Conservation (phyloP, 2,329 filamentous ascomycete species). For the Penicillium sp. region DNA sequence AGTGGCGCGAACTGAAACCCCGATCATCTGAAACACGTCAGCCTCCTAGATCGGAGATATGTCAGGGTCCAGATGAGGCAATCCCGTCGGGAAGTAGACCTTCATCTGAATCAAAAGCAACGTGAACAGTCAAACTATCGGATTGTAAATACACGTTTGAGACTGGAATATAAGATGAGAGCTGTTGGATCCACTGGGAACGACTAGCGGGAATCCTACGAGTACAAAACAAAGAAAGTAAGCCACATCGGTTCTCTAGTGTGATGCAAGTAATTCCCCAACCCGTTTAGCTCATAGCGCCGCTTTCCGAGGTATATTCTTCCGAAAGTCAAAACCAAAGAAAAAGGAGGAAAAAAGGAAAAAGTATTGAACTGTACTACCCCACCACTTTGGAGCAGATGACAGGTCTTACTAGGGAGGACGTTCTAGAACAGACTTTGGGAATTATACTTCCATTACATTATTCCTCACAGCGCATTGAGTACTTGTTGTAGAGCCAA, state of each 20-base stretch:
- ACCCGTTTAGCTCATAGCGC: background rate
- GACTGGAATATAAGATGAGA: background rate
- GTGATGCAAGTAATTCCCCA: background rate
- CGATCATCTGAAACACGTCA: background rate
- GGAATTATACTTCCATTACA: background rate
- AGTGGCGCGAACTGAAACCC: slow-evolving; percentile 10
- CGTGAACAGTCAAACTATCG: background rate
- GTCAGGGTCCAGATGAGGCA: background rate
- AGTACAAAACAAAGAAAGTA: background rate
- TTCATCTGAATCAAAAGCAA: background rate
- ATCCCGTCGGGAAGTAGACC: background rate
- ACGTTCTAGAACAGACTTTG: no score
- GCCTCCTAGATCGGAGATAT: background rate
- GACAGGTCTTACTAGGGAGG: background rate
- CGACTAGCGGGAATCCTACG: background rate
- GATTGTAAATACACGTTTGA: background rate
- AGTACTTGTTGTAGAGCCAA: slow-evolving; percentile 82
- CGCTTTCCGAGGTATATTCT: background rate
- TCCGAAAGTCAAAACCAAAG: background rate
- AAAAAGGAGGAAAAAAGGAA: background rate
- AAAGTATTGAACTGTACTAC: background rate
- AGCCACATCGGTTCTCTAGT: background rate
- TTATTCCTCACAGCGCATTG: slow-evolving; percentile 57
- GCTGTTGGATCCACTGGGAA: slow-evolving; percentile 1
- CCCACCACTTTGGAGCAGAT: background rate